Percentiles rank a stretch among this genome's conserved stretches.
Conservation (phyloP, 108 stramenopile genomes). For the Fragilaria crotonensis region DNA sequence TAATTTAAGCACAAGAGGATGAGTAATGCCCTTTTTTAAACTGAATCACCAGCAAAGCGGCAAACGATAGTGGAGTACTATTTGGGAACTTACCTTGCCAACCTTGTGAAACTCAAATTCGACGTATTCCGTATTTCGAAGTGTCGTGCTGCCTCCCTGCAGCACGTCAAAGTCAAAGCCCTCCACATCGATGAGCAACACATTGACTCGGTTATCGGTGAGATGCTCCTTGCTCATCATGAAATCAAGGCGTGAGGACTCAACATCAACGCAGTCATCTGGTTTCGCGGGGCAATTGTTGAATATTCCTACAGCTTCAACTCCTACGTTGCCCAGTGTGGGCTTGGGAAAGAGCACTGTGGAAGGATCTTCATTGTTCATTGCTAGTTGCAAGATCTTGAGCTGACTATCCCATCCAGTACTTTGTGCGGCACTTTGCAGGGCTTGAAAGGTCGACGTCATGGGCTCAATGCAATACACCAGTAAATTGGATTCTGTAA, state of each 20-base stretch:
- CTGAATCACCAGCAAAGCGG: background rate
- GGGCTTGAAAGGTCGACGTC: constrained; percentile 23
- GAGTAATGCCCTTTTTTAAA: background rate
- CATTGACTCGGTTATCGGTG: background rate
- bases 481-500: background rate
- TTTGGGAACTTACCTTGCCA: constrained; percentile 5
- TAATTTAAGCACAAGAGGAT: background rate
- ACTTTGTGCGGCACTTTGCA: background rate
- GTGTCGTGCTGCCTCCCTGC: constrained; percentile 10
- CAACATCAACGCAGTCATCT: background rate
- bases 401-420: background rate
- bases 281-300: background rate
- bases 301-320: background rate
- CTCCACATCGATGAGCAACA: constrained; percentile 36
- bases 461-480: constrained; percentile 57
- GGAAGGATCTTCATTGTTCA: background rate
- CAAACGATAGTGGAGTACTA: background rate
- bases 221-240: background rate
- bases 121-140: constrained; percentile 18
- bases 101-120: constrained; percentile 49
- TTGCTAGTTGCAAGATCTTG: background rate
- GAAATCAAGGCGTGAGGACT: background rate
- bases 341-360: background rate
- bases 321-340: background rate
- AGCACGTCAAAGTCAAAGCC: constrained; percentile 37